Evolutionary conservation across 148 eudicot species (phyloP), one percentile per base, ranked within the genome.

Genomic region (Pharnaceum exiguum): DNA sequence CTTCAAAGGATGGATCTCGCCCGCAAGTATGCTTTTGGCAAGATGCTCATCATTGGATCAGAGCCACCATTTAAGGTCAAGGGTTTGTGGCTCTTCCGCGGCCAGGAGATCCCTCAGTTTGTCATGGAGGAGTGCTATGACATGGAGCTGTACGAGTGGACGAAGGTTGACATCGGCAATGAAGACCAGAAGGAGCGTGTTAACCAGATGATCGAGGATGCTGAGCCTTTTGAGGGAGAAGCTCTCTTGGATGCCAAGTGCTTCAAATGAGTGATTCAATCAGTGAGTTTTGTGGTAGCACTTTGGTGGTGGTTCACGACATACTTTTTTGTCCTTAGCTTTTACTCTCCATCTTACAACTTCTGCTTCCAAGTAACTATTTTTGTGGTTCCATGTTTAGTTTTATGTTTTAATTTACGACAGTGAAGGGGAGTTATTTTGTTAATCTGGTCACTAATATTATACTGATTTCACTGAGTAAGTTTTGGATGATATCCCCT

Each of bases 81-180:
- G 68, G 80, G 76, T 3, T 37, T 75, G 32, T 75, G 79, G 79
- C 73, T 75, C n/a, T 75, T 75, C 73, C 76, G 79, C 27, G 79
- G 79, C 3, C 45, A 29, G 17, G 79, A 75, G 40, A 71, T 75
- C 51, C 79, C 79, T 9, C 60, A 71, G 45, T 75, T 75, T 62
- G 76, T 75, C 38, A 33, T 75, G 19, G 79, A 75, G 13, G 80
- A 76, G 60, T 67, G 73, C 62, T 76, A 76, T 26, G 80, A 76
- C 55, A 71, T 76, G 80, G 80, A 76, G 63, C 77, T 71, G 1
- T 76, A 71, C 5, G 73, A 72, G 28, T 71, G 80, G 80, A 71
- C 39, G 28, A 76, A 76, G 63, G 80, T 71, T 2, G 70, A 76
- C 60, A 58, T 76, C 66, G 47, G 5, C 24, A 70, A 71, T 48